phyloP scores from a whole-genome alignment of 2,329 filamentous ascomycete genomes.

The Pleoardoris graminearum region DNA sequence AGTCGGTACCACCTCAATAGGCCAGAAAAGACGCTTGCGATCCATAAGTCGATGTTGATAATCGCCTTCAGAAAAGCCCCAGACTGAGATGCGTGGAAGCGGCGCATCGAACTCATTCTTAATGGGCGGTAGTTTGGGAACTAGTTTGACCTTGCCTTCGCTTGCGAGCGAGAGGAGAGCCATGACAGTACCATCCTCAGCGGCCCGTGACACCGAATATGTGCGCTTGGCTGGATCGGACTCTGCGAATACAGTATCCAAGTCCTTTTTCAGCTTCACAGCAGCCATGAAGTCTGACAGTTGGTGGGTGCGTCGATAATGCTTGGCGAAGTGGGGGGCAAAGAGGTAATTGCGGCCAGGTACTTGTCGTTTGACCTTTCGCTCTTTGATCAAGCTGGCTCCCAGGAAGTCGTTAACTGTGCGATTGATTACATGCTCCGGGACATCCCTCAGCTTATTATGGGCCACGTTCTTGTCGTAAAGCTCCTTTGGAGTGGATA shows the following conservation, averaged over 20 bases:
- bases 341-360: constrained; percentile 66
- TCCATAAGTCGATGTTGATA: constrained; percentile 72
- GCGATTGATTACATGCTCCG: constrained; percentile 42
- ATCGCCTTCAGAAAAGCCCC: constrained; percentile 71
- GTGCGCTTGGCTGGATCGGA: constrained; percentile 22
- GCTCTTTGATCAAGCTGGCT: constrained; percentile 61
- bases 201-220: constrained; percentile 58
- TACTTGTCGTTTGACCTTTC: constrained; percentile 59
- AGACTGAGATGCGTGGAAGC: constrained; percentile 54
- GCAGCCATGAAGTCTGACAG: constrained; percentile 54
- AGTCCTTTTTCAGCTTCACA: constrained; percentile 60
- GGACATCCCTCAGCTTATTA: constrained; percentile 44
- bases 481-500: constrained; percentile 45
- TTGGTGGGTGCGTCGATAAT: constrained; percentile 59
- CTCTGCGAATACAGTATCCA: constrained; percentile 59
- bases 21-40: constrained; percentile 67
- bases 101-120: constrained; percentile 47
- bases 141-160: constrained; percentile 59
- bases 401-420: constrained; percentile 60
- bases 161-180: constrained; percentile 68
- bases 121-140: constrained; percentile 62
- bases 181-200: constrained; percentile 68
- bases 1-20: constrained; percentile 63
- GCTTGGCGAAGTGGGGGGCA: constrained; percentile 60
- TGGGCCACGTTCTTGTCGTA: constrained; percentile 48